phyloP scores from a whole-genome alignment of 139 green algal genomes.

The Penium margaritaceum region DNA sequence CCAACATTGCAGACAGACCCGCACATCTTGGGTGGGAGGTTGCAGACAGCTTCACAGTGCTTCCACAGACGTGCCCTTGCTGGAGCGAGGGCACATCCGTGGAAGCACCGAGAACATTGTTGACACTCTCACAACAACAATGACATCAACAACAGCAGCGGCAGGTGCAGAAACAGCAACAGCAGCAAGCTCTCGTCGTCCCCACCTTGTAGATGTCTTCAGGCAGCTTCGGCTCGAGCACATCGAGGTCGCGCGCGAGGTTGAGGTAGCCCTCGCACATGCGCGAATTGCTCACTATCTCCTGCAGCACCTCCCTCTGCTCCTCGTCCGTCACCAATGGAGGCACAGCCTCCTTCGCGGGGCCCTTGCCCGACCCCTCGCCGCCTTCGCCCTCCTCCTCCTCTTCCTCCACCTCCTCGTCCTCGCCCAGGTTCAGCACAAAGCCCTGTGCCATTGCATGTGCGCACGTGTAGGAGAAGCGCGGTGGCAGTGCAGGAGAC shows the following conservation, averaged over 20 bases:
- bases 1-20: too few relatives aligned
- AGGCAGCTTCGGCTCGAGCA: slow-evolving; percentile 87
- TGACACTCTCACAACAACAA: not conserved
- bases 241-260: slow-evolving; percentile 90
- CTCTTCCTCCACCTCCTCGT: not conserved
- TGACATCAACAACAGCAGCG: not conserved
- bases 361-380: too few relatives aligned
- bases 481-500: too few relatives aligned
- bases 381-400: too few relatives aligned
- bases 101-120: too few relatives aligned
- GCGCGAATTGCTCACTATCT: slow-evolving; percentile 74
- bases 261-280: slow-evolving; percentile 80
- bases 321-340: slow-evolving; percentile 4
- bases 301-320: slow-evolving; percentile 42
- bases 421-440: slow-evolving; percentile 37
- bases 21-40: too few relatives aligned
- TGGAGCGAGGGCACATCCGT: too few relatives aligned
- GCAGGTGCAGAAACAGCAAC: too few relatives aligned
- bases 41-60: too few relatives aligned
- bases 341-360: too few relatives aligned
- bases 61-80: too few relatives aligned
- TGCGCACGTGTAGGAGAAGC: too few relatives aligned
- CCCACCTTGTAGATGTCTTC: slow-evolving; percentile 92
- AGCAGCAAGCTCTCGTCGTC: slow-evolving; percentile 64
- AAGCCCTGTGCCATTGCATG: slow-evolving; percentile 38